Evolutionary conservation across 257 asterid genomes (phyloP).

Genomic region (Pogostemon cablin): DNA sequence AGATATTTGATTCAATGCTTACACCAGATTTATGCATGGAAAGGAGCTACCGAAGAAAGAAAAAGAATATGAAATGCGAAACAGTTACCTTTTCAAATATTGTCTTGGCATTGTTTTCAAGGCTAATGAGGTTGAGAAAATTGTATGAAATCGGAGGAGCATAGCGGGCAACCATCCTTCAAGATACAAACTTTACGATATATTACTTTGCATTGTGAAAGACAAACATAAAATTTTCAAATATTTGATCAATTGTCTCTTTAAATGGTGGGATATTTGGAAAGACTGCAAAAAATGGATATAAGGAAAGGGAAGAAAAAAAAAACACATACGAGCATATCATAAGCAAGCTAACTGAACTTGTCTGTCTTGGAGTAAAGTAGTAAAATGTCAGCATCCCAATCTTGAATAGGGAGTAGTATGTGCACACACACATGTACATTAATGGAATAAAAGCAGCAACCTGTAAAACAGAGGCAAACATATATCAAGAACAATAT

Average conservation of each 20-base stretch:
- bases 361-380: conserved; percentile 79
- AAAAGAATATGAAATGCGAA: conserved; percentile 8
- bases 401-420: conserved; percentile 74
- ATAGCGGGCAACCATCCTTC: conserved; percentile 85
- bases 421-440: conserved; percentile 93
- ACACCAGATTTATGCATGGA: not conserved
- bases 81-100: conserved; percentile 63
- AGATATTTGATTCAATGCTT: not conserved
- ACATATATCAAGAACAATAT: not conserved
- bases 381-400: conserved; percentile 87
- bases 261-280: not conserved
- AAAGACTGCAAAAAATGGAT: not conserved
- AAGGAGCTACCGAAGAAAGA: not conserved
- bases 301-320: conserved; percentile 2
- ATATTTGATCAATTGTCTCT: not conserved
- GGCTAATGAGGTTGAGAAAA: conserved; percentile 77
- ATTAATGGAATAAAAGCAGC: conserved; percentile 72
- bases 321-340: conserved; percentile 78
- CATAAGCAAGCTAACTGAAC: conserved; percentile 90
- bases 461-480: conserved; percentile 49
- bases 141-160: conserved; percentile 85
- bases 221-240: conserved; percentile 19
- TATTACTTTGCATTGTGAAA: conserved; percentile 10
- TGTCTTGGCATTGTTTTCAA: conserved; percentile 55
- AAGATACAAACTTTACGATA: conserved; percentile 16